Conservation (phyloP, 2,329 filamentous ascomycete genomes). For the Alternaria tenuissima region DNA sequence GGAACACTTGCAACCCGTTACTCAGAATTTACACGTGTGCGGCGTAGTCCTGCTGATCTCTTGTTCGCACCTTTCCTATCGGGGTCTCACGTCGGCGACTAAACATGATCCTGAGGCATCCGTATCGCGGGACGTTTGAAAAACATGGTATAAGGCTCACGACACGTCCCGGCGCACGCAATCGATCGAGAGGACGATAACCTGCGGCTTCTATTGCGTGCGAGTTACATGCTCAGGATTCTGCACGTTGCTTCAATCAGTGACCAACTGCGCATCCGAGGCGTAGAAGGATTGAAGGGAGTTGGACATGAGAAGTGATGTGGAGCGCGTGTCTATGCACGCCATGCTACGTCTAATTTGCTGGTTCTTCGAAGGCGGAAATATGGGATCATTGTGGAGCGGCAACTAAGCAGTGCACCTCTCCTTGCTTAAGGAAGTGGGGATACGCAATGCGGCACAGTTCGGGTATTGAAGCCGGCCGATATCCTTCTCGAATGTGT, state of each 20-base stretch:
- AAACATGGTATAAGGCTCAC: neutral
- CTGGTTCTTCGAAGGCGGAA: neutral
- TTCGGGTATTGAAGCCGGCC: slow-evolving; percentile 3
- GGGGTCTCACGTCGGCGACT: neutral
- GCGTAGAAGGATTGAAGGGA: neutral
- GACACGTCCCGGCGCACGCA: neutral
- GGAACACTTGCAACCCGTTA: neutral
- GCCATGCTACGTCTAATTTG: neutral
- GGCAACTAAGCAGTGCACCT: slow-evolving; percentile 1
- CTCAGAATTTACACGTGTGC: neutral
- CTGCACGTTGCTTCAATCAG: neutral
- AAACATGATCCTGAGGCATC: neutral
- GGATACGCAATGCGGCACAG: slow-evolving; percentile 3
- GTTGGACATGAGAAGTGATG: neutral
- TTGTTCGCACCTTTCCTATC: neutral
- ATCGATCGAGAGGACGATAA: neutral
- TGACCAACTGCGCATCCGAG: neutral
- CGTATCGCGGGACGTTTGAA: too few relatives aligned
- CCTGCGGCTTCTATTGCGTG: neutral
- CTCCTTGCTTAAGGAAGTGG: slow-evolving; percentile 6
- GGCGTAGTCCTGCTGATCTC: neutral
- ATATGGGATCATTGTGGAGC: neutral
- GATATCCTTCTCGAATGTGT: neutral
- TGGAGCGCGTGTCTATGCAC: neutral
- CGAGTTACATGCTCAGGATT: neutral